Evolutionary conservation across 495 filamentous ascomycete genomes (phyloP), one percentile per base, ranked within the genome.

Genomic region (Neurospora sp.): DNA sequence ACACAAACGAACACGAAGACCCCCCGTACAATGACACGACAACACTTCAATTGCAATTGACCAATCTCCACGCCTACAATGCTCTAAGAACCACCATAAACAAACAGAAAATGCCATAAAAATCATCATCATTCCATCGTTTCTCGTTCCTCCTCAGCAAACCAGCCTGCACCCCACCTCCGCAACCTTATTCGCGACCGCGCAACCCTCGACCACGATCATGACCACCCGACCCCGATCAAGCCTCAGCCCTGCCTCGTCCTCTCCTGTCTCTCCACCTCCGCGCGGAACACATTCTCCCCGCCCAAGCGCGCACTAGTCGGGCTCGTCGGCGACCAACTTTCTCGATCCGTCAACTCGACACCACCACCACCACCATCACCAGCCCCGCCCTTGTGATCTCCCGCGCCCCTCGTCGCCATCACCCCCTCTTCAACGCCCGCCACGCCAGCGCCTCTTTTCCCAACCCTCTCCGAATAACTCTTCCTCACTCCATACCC

Each of bases 241-340:
- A 27, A 39, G 3, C 35, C 69, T 75, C 62, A 77, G 20, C 71
- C 35, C 71, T 75, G 38, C 66, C 75, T 71, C 69, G 72, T 75
- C 71, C 75, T 71, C 70, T 75, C 77, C 75, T 82, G 81, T 62
- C 80, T 69, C 75, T 75, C 74, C 35, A 82, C 16, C 78, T 82
- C 81, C 69, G 81, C 81, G 20, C 80, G 71, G 72, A 82, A 82
- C 27, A 82, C 78, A 70, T 82, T 82, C 73, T 46, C 73, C 69
- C 75, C 73, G 18, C 18, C 37, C 48, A 16, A 41, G 2, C 72
- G n/a, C 20, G 46, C 48, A 6, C 39, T 39, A 35, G 31, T 72
- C 42, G 62, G 39, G 38, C 71, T 69, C 69, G 75, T 79, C 3
- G 79, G 77, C 72, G 78, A 79, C 79, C 80, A 82, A 70, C 80